These are phyloP conservation scores for Fusarium pseudocircinatum DNA, from an alignment of 2,329 filamentous ascomycete genomes.

Conservation along the genomic window DNA sequence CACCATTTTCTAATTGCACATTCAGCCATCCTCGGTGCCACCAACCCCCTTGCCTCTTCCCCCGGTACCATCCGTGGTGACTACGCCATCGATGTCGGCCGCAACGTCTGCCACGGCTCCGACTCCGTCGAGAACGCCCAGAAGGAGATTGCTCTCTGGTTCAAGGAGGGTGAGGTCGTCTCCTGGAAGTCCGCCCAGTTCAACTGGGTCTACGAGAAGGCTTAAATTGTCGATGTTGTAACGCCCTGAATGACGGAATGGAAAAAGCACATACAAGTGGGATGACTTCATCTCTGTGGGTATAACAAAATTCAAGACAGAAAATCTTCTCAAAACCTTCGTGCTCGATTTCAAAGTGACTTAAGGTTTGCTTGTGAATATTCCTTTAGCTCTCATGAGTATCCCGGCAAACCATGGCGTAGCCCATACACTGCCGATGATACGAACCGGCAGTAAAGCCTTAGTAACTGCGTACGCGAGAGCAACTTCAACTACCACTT, in stretches of 20 bases:
- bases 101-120: constrained; percentile 99
- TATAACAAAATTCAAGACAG: constrained; percentile 38
- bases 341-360: constrained; percentile 10
- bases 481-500: constrained; percentile 75
- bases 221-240: constrained; percentile 51
- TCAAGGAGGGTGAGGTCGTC: constrained; percentile 87
- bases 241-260: constrained; percentile 36
- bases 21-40: constrained; percentile 90
- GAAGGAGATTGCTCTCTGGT: constrained; percentile 99
- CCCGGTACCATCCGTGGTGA: constrained; percentile 99
- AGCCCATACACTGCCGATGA: constrained; percentile 83
- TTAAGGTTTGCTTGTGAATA: constrained; percentile 45
- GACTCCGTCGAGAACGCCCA: constrained; percentile 98
- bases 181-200: constrained; percentile 85
- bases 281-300: constrained; percentile 37
- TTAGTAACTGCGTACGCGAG: constrained; percentile 94
- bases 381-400: constrained; percentile 56
- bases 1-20: constrained; percentile 27
- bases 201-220: constrained; percentile 98
- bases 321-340: constrained; percentile 35
- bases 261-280: constrained; percentile 38
- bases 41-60: constrained; percentile 94
- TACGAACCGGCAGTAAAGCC: constrained; percentile 78
- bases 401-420: constrained; percentile 91
- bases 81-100: constrained; percentile 82